Conservation (phyloP, 495 filamentous ascomycete genomes). For the Podospora australis region DNA sequence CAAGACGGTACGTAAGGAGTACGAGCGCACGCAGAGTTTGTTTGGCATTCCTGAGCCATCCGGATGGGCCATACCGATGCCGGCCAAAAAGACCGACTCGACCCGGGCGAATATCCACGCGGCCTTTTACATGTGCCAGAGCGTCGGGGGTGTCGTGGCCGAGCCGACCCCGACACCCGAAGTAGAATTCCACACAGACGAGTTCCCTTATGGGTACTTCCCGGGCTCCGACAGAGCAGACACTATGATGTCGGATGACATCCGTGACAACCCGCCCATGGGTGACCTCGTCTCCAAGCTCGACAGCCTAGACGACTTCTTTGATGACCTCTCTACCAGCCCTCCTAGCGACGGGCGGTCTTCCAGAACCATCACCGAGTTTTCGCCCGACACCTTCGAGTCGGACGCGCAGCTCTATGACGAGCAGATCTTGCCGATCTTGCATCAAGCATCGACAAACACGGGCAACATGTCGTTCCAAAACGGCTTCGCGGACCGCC, state of each 20-base stretch:
- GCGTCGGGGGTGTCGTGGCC: slow-evolving; percentile 44
- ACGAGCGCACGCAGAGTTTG: slow-evolving; percentile 85
- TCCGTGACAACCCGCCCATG: slow-evolving; percentile 60
- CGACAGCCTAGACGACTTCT: slow-evolving; percentile 92
- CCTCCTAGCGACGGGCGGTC: slow-evolving; percentile 50
- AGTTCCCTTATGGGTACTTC: slow-evolving; percentile 78
- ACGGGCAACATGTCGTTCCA: slow-evolving; percentile 66
- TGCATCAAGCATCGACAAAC: slow-evolving; percentile 58
- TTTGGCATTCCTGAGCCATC: slow-evolving; percentile 95
- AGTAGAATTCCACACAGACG: slow-evolving; percentile 86
- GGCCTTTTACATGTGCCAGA: slow-evolving; percentile 83
- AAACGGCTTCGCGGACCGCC: slow-evolving; percentile 73
- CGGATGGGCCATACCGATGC: slow-evolving; percentile 94
- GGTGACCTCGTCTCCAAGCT: slow-evolving; percentile 85
- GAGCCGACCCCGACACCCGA: slow-evolving; percentile 72
- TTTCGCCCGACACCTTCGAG: slow-evolving; percentile 57
- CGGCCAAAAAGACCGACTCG: slow-evolving; percentile 74
- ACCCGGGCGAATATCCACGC: slow-evolving; percentile 92
- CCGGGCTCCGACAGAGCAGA: slow-evolving; percentile 59
- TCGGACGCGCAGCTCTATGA: slow-evolving; percentile 84
- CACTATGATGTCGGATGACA: slow-evolving; percentile 89
- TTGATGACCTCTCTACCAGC: slow-evolving; percentile 55
- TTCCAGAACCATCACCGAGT: slow-evolving; percentile 58
- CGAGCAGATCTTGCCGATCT: slow-evolving; percentile 84
- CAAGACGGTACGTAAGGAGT: slow-evolving; percentile 81